Evolutionary conservation across 441 rosid species (phyloP).

Genomic region (Capsella rubella): DNA sequence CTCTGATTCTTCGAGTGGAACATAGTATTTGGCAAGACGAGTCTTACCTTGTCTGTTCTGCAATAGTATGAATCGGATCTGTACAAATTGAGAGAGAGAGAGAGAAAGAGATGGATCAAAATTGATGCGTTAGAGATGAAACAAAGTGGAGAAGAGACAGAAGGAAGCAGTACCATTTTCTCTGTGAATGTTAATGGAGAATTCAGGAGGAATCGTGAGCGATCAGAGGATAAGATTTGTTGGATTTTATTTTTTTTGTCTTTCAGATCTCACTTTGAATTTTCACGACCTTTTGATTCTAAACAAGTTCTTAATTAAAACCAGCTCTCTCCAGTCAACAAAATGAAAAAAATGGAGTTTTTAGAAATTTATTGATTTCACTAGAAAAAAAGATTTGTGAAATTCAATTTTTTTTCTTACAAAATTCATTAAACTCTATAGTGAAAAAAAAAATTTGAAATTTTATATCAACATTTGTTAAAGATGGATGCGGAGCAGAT

Average conservation of each 20-base stretch:
- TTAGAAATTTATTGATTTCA: not conserved
- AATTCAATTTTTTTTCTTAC: too few species aligned
- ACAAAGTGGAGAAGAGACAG: not conserved
- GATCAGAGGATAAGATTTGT: not conserved
- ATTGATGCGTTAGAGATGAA: not conserved
- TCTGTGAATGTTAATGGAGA: slow-evolving; percentile 6
- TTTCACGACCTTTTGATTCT: slow-evolving; percentile 1
- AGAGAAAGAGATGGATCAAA: slow-evolving; percentile 23
- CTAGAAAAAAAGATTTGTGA: not conserved
- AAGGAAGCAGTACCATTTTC: slow-evolving; percentile 28
- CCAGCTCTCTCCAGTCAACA: not conserved
- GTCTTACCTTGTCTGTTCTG: slow-evolving; percentile 99
- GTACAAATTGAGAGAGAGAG: slow-evolving; percentile 23
- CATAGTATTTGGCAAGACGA: slow-evolving; percentile 98
- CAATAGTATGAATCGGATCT: slow-evolving; percentile 98
- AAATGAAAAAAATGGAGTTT: not conserved
- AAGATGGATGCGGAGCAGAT: too few species aligned
- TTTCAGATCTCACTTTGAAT: slow-evolving; percentile 11
- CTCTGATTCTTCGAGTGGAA: slow-evolving; percentile 97
- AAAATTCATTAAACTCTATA: too few species aligned
- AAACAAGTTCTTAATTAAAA: not conserved
- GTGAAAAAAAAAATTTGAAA: too few species aligned
- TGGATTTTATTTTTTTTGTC: not conserved
- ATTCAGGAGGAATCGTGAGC: not conserved
- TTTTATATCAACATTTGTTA: too few species aligned